Evolutionary conservation across 1,139 yeast genomes (phyloP), one percentile per base, ranked within the genome.

Genomic region (Yamadazyma siamensis): DNA sequence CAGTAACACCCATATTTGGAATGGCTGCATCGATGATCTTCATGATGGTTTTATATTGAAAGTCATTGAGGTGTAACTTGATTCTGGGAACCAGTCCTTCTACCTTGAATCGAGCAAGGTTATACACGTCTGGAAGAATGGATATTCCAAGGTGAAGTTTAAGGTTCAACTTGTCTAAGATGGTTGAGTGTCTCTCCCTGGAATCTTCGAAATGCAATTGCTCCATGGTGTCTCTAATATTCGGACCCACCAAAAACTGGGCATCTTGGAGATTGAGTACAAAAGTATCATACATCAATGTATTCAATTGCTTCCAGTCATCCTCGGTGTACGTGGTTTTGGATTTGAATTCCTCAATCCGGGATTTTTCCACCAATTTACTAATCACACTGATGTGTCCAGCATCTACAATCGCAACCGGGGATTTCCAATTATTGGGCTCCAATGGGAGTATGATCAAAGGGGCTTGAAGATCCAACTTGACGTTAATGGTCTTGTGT

Each of bases 391-490:
- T 80, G 20, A 94, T 81, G 54, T 91, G 96, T 49, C 99, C 99
- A 10, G 97, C 96, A 69, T 94, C 98, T 34, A 94, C 67, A 10
- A 91, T 77, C 4, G 91, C 89, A 38, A 95, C 95, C 0, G 96
- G 94, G 0, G 96, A 79, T 25, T 82, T 71, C 78, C 86, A 79
- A 41, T 76, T 77, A 10, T 77, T 72, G 0, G 95, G 85, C 49
- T 87, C 86, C 13, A 87, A 65, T 0, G 98, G 98, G 23, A 91
- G 48, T n/a, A 91, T 84, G 17, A 94, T 77, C 41, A 94, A 66
- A 0, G 99, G 98, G 0, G 98, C 95, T 50, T 89, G 96, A 29
- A 94, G 65, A 54, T 94, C 97, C 38, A 91, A 71, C 45, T 84
- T 78, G 15, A 89, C 75, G 50, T 87, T 82, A 31, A 89, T 63